A percentile compares a stretch with the other conserved stretches of the same genome.
Evolutionary conservation across 2,329 filamentous ascomycete species (phyloP).

Genomic region (Talaromyces amestolkiae): DNA sequence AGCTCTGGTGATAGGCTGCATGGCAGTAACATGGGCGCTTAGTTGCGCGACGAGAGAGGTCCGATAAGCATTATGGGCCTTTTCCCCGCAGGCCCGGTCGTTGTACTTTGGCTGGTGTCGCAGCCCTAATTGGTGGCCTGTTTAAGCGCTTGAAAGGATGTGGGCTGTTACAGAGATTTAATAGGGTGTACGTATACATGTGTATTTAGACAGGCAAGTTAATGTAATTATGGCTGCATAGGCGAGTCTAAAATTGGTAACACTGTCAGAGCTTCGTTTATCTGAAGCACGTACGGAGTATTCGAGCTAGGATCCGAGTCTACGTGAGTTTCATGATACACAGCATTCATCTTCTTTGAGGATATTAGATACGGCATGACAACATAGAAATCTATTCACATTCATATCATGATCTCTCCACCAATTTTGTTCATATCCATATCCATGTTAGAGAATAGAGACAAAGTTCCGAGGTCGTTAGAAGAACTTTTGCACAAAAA

Average conservation of each 20-base stretch:
- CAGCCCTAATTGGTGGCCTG: conserved; percentile 1
- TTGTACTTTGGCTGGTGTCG: neutral
- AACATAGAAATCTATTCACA: conserved; percentile 15
- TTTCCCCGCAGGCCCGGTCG: neutral
- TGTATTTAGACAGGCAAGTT: neutral
- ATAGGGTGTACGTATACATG: neutral
- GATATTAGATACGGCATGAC: conserved; percentile 1
- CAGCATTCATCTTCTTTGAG: neutral
- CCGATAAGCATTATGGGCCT: conserved; percentile 7
- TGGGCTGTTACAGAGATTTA: neutral
- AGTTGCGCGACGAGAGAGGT: conserved; percentile 15
- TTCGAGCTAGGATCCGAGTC: neutral
- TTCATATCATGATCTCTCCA: conserved; percentile 11
- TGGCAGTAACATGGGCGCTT: conserved; percentile 13
- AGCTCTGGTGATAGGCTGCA: conserved; percentile 13
- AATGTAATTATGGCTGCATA: neutral
- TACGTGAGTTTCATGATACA: neutral
- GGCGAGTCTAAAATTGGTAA: conserved; percentile 1
- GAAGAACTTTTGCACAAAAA: neutral
- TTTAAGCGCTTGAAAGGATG: neutral
- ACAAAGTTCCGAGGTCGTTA: conserved; percentile 15
- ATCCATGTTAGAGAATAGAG: conserved; percentile 10
- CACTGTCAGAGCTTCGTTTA: neutral
- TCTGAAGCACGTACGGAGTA: neutral
- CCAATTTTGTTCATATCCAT: conserved; percentile 16